Base-by-base conservation (phyloP, 768 basidiomycete genomes). In the Mrakia blollopis region DNA sequence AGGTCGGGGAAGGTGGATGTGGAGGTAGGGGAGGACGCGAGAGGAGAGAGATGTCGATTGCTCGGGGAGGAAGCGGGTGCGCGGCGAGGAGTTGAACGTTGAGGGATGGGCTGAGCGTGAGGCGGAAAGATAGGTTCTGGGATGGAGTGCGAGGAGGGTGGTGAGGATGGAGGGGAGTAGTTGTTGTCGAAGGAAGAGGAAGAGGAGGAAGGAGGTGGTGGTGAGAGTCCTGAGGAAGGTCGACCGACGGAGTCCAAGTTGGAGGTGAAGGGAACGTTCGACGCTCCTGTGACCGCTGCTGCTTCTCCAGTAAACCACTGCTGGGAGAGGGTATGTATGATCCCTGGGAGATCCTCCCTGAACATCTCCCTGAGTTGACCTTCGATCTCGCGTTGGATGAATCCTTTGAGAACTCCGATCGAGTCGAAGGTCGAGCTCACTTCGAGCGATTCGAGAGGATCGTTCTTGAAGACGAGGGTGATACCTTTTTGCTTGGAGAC, bases 381-480 rank as follows among this genome's bases (percentile, higher is more conserved):
- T 83, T 99, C 97, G 74, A 99, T 98, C 85, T 98, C 96, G 76
- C 90, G 89, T 83, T 98, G 97, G 78, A 99, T 94, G 84, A 95
- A 98, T 75, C 94, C 94, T 82, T 98, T 92, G 71, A 99, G 97
- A 79, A 98, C 95, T 65, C 92, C 93, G 79, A 99, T 96, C 5
- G 93, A 94, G 84, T 99, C 97, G 81, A 99, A 99, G 3, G 95
- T 98, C 83, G 91, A 92, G 84, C 92, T 94, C 82, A 99, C 98
- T 82, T 98, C 93, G 73, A 99, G 94, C 80, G 93, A 92, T 85
- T 99, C 94, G 54, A 99, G 88, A 2, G 97, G 97, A 84, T 99
- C 97, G 50, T 97, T 98, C 86, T 98, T 98, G 89, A 99, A 99
- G 35, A 98, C 97, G 73, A 99, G 89, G 0, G 97, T 98, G 82